Conservation (phyloP, 306 rosid genomes). For the Cyamopsis tetragonoloba region DNA sequence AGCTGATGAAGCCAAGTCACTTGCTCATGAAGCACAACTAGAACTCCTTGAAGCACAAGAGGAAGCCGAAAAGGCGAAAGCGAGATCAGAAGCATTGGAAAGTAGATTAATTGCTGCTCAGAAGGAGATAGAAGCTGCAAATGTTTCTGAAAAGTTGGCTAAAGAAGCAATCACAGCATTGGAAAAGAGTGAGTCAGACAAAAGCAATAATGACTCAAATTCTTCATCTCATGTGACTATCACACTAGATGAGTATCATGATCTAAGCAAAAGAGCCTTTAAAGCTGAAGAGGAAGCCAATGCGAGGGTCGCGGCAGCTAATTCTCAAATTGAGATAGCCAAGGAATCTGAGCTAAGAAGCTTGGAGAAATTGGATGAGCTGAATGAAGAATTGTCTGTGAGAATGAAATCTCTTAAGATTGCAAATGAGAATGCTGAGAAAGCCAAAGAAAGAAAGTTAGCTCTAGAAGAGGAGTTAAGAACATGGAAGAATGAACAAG, state of each 20-base stretch:
- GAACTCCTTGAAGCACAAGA: constrained; percentile 60
- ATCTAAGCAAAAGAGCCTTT: constrained; percentile 63
- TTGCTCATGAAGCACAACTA: constrained; percentile 43
- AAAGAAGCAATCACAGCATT: constrained; percentile 70
- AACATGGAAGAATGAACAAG: constrained; percentile 65
- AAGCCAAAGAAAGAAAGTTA: constrained; percentile 67
- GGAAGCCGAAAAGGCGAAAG: constrained; percentile 77
- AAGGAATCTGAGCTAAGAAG: constrained; percentile 68
- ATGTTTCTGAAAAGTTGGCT: constrained; percentile 67
- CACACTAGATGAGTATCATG: constrained; percentile 66
- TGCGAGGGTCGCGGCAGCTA: constrained; percentile 58
- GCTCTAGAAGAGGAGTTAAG: constrained; percentile 75
- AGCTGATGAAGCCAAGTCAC: constrained; percentile 67
- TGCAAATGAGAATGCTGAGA: constrained; percentile 74
- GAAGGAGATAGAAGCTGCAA: constrained; percentile 76
- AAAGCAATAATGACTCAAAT: constrained; percentile 26
- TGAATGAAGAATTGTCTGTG: constrained; percentile 50
- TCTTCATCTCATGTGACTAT: constrained; percentile 54
- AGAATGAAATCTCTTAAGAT: constrained; percentile 60
- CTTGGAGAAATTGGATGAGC: constrained; percentile 71
- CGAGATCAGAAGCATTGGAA: constrained; percentile 52
- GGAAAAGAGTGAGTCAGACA: constrained; percentile 64
- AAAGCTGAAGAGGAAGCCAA: constrained; percentile 75
- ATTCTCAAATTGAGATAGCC: constrained; percentile 56
- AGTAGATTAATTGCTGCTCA: constrained; percentile 62